These are phyloP conservation scores for Hysterangium stoloniferum DNA, from an alignment of 768 basidiomycete genomes.

Conservation along the genomic window DNA sequence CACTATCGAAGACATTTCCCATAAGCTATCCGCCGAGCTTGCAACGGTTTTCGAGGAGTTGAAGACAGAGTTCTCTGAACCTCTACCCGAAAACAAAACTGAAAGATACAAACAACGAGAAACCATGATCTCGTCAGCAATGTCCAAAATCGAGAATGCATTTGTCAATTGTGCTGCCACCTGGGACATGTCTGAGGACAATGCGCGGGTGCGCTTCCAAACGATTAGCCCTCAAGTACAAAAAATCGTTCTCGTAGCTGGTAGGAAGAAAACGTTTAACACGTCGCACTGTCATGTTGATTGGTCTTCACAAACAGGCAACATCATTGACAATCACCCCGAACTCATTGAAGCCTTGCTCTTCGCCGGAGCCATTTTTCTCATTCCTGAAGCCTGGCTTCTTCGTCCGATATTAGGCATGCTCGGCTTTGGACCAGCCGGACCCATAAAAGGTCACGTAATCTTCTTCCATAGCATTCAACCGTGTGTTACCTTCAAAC, in stretches of 20 bases:
- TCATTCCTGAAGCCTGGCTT: conserved; percentile 27
- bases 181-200: conserved; percentile 21
- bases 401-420: conserved; percentile 25
- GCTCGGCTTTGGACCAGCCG: conserved; percentile 28
- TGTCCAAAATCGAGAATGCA: conserved; percentile 22
- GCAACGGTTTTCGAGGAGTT: conserved; percentile 21
- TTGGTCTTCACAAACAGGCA: no score
- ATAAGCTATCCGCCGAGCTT: conserved; percentile 15
- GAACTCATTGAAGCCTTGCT: conserved; percentile 20
- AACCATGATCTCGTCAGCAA: conserved; percentile 15
- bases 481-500: no score
- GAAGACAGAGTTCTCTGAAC: conserved; percentile 21
- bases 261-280: no score
- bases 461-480: no score
- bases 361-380: conserved; percentile 17
- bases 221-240: conserved; percentile 20
- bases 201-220: conserved; percentile 17
- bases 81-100: conserved; percentile 19
- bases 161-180: conserved; percentile 20
- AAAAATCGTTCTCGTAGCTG: background rate
- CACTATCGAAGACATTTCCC: conserved; percentile 15
- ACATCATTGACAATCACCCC: conserved; percentile 32
- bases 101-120: conserved; percentile 23
- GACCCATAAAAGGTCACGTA: background rate
- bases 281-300: no score